Conservation (phyloP, 2,329 filamentous ascomycete species). For the Niveomyces coronatus region DNA sequence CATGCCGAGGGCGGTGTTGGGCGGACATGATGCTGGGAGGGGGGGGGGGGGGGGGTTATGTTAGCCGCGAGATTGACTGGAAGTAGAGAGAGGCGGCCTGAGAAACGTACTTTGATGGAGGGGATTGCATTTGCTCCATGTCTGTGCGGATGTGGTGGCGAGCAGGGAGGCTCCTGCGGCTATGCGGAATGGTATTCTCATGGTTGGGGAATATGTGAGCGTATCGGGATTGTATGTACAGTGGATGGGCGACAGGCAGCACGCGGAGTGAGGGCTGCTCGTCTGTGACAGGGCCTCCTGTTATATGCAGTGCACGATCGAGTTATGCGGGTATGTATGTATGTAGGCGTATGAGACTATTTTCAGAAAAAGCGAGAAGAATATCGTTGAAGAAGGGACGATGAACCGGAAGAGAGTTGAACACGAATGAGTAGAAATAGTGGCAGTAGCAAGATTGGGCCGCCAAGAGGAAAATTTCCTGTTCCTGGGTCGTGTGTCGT, state of each 20-base stretch:
- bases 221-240: background rate
- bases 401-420: background rate
- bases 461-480: background rate
- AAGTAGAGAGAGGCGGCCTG: background rate
- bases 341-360: background rate
- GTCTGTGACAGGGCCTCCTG: background rate
- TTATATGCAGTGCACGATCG: no score
- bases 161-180: constrained; percentile 3
- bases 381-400: background rate
- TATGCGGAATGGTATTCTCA: constrained; percentile 9
- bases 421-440: background rate
- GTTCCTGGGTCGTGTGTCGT: constrained; percentile 4
- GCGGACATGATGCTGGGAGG: constrained; percentile 49
- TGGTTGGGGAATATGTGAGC: background rate
- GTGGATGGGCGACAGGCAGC: background rate
- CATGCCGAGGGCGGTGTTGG: constrained; percentile 72
- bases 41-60: constrained; percentile 1
- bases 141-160: constrained; percentile 4
- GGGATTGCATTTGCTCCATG: constrained; percentile 11
- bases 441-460: background rate
- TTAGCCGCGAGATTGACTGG: constrained; percentile 6
- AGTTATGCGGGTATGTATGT: background rate
- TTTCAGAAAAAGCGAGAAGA: background rate
- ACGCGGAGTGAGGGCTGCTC: background rate
- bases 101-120: constrained; percentile 6